Base-by-base conservation (phyloP, 768 basidiomycete genomes). In the Leucosporidium creatinivorum region DNA sequence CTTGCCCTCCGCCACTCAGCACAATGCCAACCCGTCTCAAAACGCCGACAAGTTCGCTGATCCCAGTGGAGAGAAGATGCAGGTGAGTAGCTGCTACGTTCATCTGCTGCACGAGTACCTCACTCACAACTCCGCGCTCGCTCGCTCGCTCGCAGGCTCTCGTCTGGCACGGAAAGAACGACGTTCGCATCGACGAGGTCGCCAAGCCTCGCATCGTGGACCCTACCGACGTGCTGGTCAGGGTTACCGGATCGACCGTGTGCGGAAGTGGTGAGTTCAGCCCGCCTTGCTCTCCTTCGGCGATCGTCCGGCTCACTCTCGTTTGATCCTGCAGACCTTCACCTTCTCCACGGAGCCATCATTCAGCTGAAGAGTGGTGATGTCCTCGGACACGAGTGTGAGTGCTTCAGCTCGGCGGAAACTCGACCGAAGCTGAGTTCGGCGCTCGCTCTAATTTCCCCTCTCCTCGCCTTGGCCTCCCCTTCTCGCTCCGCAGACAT, bases 221-320 rank as follows among this genome's bases (percentile, higher is more conserved):
- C 67, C 83, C 85, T n/a, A 83, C 85, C 73, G 89, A 91, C 71
- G 85, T 89, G 61, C 84, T 90, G 63, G 73, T 90, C 63, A 83
- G 84, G 77, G 84, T 89, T 5, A 89, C 89, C 26, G 88, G 88
- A 0, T 85, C 86, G 0, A 90, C 87, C 23, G 84, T 88, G 58
- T 88, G 87, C 70, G 85, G 39, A 44, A 44, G 88, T 8, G 80
- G 79, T 67, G 49, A n/a, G 52, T 56, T 23, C 33, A 44, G 39
- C 61, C 44, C 57, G 58, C 21, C 48, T 26, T 21, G 25, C 21
- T 12, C n/a, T 54, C 52, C 25, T 33, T 6, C 1, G 39, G 39
- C 13, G 8, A 33, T 36, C n/a, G 54, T 51, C 4, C 48, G 3
- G 58, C 50, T 55, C 44, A n/a, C 77, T 77, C 58, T 58, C 77